Evolutionary conservation across 345 rosid genomes (phyloP).

Genomic region (Clarkia xantiana): DNA sequence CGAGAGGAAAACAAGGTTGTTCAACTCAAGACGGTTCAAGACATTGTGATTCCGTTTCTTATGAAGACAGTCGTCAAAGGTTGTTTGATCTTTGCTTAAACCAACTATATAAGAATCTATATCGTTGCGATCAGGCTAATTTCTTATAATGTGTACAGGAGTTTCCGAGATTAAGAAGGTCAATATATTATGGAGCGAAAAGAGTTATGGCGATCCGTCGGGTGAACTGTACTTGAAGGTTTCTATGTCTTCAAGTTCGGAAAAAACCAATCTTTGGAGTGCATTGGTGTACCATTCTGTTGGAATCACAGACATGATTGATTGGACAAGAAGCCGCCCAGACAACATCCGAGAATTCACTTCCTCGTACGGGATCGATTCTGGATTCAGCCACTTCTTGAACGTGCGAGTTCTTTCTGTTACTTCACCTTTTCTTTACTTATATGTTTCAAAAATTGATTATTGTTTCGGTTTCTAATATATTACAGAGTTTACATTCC

Average conservation of each 20-base stretch:
- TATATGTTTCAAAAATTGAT: too few species aligned
- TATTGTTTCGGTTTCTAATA: not conserved
- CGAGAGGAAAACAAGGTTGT: conserved; percentile 26
- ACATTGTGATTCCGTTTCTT: conserved; percentile 44
- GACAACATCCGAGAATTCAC: conserved; percentile 60
- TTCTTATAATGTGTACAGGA: conserved; percentile 30
- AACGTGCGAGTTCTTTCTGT: conserved; percentile 13
- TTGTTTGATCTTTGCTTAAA: not conserved
- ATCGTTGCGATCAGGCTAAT: conserved; percentile 2
- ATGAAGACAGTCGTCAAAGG: conserved; percentile 49
- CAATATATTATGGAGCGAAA: conserved; percentile 63
- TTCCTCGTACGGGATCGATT: conserved; percentile 59
- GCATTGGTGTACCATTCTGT: conserved; percentile 47
- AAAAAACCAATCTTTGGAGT: conserved; percentile 44
- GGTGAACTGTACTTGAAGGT: conserved; percentile 82
- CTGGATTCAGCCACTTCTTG: conserved; percentile 60
- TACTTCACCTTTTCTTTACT: too few species aligned
- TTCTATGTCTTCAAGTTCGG: conserved; percentile 32
- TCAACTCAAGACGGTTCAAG: conserved; percentile 27
- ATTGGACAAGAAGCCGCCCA: conserved; percentile 87
- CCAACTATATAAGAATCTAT: not conserved
- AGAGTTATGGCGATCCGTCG: conserved; percentile 7
- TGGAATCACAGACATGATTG: conserved; percentile 55
- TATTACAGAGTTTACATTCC: conserved; percentile 51
- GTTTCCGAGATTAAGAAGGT: conserved; percentile 63